Percentiles rank a stretch among this genome's conserved stretches.
These are phyloP conservation scores for Scedosporium minutisporum DNA, from an alignment of 2,329 filamentous ascomycete species.

Conservation along the genomic window DNA sequence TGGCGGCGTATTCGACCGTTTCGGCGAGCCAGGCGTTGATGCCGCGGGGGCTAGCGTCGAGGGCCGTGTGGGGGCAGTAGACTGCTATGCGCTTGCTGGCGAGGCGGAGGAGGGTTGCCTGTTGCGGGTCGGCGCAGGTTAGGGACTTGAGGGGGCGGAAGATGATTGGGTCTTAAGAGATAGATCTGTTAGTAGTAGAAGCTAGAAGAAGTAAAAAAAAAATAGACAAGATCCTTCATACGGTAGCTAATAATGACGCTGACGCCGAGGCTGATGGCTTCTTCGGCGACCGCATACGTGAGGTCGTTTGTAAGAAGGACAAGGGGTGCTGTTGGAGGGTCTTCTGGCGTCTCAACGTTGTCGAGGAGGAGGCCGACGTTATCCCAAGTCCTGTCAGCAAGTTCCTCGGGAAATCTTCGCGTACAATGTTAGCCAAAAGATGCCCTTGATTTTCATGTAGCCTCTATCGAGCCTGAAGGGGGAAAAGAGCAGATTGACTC, in stretches of 20 bases:
- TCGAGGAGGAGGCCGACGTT: conserved; percentile 78
- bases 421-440: not conserved
- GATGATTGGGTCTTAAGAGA: conserved; percentile 83
- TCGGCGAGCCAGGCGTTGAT: conserved; percentile 93
- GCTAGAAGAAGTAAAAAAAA: not conserved
- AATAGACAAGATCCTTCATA: conserved; percentile 23
- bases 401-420: conserved; percentile 70
- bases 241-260: conserved; percentile 85
- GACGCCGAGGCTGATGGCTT: conserved; percentile 69
- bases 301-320: conserved; percentile 73
- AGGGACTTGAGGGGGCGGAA: conserved; percentile 87
- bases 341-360: conserved; percentile 25
- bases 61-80: conserved; percentile 90
- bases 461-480: not conserved
- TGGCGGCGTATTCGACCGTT: conserved; percentile 55
- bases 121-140: conserved; percentile 75
- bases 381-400: conserved; percentile 87
- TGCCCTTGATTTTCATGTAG: too few relatives aligned
- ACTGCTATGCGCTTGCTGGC: conserved; percentile 84
- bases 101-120: conserved; percentile 72
- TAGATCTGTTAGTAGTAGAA: not conserved
- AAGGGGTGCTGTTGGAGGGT: conserved; percentile 18
- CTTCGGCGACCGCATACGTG: conserved; percentile 77
- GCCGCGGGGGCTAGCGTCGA: conserved; percentile 76
- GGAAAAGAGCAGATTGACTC: not conserved